Evolutionary conservation across 2,329 filamentous ascomycete genomes (phyloP).

Genomic region (Sporothrix mexicana): DNA sequence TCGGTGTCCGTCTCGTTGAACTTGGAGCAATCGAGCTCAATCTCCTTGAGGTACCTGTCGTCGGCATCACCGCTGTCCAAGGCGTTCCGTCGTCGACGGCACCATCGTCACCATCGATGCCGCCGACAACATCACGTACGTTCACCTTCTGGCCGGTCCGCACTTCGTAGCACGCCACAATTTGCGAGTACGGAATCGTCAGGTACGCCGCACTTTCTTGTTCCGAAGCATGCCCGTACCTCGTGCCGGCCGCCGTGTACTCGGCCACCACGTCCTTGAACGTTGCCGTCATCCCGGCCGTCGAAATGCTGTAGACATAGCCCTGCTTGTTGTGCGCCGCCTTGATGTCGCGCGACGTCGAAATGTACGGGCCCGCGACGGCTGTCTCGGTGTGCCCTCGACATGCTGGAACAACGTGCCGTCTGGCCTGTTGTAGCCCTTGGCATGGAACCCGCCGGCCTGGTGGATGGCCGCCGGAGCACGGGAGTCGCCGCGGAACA

Average conservation of each 20-base stretch:
- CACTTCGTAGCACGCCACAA: not conserved
- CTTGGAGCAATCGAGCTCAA: not conserved
- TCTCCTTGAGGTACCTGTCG: not conserved
- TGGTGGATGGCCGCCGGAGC: not conserved
- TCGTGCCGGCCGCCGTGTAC: not conserved
- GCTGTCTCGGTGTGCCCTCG: not conserved
- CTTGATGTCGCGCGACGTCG: not conserved
- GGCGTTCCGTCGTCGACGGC: not conserved
- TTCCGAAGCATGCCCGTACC: not conserved
- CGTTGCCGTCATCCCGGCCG: not conserved
- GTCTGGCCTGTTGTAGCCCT: not conserved
- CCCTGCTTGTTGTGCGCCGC: not conserved
- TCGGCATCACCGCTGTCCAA: not conserved
- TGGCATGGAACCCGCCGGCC: not conserved
- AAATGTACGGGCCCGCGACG: not conserved
- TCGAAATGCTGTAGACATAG: not conserved
- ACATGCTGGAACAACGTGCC: not conserved
- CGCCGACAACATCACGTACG: not conserved
- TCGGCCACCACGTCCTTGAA: not conserved
- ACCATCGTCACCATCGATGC: not conserved
- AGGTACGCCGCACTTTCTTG: not conserved
- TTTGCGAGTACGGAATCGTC: not conserved
- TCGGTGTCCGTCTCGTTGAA: not conserved
- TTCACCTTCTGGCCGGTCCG: not conserved
- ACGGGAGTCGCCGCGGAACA: conserved; percentile 6